Evolutionary conservation across 2,329 filamentous ascomycete species (phyloP).

Genomic region (Penicillium sp.): DNA sequence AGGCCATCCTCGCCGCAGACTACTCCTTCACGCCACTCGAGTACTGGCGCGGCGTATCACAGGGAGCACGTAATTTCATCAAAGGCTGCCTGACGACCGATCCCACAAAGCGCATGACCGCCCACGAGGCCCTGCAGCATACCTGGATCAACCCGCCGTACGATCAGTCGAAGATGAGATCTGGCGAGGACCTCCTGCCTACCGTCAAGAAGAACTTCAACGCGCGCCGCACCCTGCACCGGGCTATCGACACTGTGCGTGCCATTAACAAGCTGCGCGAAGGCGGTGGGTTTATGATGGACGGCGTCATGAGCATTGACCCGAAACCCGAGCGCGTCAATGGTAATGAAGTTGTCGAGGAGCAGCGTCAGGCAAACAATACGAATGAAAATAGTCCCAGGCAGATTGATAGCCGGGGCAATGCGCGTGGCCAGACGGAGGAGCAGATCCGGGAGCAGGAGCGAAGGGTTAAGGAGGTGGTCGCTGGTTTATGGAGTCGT

Average conservation of each 20-base stretch:
- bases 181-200: constrained; percentile 55
- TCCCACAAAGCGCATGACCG: constrained; percentile 79
- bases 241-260: constrained; percentile 63
- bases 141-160: constrained; percentile 60
- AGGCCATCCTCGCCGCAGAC: constrained; percentile 93
- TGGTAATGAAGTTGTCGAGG: constrained; percentile 41
- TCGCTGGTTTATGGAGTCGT: constrained; percentile 53
- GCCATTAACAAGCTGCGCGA: constrained; percentile 65
- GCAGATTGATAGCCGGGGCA: constrained; percentile 56
- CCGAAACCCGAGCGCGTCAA: constrained; percentile 49
- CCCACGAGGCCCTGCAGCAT: constrained; percentile 68
- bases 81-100: constrained; percentile 87
- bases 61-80: constrained; percentile 86
- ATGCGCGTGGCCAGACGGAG: constrained; percentile 59
- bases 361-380: constrained; percentile 24
- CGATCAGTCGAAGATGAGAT: constrained; percentile 37
- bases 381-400: constrained; percentile 27
- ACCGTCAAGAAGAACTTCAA: constrained; percentile 69
- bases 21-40: constrained; percentile 92
- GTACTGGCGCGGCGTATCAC: constrained; percentile 93
- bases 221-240: constrained; percentile 60
- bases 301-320: constrained; percentile 55
- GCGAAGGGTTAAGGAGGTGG: constrained; percentile 55
- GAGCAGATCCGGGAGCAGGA: constrained; percentile 60
- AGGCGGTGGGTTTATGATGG: constrained; percentile 59